These are phyloP conservation scores for Diaporthe longicolla DNA, from an alignment of 2,329 filamentous ascomycete genomes.

Conservation along the genomic window DNA sequence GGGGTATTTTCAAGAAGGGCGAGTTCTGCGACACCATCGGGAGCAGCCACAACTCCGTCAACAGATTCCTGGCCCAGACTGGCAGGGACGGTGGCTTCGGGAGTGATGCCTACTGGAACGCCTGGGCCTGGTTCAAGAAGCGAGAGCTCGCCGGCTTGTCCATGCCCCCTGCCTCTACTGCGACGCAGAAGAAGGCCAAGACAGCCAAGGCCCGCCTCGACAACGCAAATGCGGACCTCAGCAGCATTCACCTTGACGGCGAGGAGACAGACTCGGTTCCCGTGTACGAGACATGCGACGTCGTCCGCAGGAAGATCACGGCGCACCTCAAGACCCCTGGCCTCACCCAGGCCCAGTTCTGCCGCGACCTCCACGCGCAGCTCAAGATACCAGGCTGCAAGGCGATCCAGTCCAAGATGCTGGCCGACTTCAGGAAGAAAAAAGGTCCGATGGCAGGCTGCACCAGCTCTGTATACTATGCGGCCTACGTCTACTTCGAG, in stretches of 20 bases:
- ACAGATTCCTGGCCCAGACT: constrained; percentile 63
- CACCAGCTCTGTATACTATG: constrained; percentile 61
- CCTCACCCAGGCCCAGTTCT: constrained; percentile 66
- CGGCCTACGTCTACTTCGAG: constrained; percentile 67
- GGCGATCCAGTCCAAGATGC: constrained; percentile 53
- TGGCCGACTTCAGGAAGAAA: constrained; percentile 60
- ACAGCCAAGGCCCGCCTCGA: background rate
- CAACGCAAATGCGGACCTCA: background rate
- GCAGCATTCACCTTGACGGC: constrained; percentile 47
- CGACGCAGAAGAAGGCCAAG: constrained; percentile 33
- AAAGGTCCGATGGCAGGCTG: constrained; percentile 60
- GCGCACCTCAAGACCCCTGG: constrained; percentile 61
- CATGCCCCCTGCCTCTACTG: constrained; percentile 46
- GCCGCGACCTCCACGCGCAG: constrained; percentile 53
- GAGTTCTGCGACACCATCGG: constrained; percentile 63
- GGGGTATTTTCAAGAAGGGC: constrained; percentile 64
- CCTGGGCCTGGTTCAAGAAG: constrained; percentile 63
- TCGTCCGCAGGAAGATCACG: constrained; percentile 69
- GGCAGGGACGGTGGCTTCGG: constrained; percentile 55
- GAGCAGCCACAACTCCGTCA: constrained; percentile 56
- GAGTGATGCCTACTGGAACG: constrained; percentile 53
- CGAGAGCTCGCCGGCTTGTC: constrained; percentile 63
- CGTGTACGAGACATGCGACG: constrained; percentile 71
- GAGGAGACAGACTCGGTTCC: constrained; percentile 62
- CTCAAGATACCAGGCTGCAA: constrained; percentile 33